These are phyloP conservation scores for Cladosporium sp. DNA, from an alignment of 2,329 filamentous ascomycete genomes.

Conservation along the genomic window DNA sequence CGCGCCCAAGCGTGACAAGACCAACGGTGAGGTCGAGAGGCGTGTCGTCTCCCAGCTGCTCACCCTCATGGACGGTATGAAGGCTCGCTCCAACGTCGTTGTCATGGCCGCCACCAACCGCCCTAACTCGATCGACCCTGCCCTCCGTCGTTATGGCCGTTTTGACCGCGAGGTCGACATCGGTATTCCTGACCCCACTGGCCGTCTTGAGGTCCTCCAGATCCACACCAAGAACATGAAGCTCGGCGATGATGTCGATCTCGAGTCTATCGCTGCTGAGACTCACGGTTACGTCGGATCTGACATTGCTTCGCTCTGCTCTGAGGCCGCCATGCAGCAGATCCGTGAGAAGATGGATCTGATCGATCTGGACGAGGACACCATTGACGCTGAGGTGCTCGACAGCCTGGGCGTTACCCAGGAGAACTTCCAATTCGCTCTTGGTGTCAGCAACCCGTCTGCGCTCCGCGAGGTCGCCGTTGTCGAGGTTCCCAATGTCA, in stretches of 20 bases:
- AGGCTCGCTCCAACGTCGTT: slow-evolving; percentile 95
- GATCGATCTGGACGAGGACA: slow-evolving; percentile 97
- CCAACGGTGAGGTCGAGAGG: slow-evolving; percentile 96
- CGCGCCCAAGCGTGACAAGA: slow-evolving; percentile 99
- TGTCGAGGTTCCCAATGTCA: slow-evolving; percentile 97
- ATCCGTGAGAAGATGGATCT: slow-evolving; percentile 99
- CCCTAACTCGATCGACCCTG: slow-evolving; percentile 97
- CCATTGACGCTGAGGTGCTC: slow-evolving; percentile 95
- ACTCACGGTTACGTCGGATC: slow-evolving; percentile 99
- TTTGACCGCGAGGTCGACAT: slow-evolving; percentile 99
- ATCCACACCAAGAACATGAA: slow-evolving; percentile 99
- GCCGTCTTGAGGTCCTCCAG: slow-evolving; percentile 96
- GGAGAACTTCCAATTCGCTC: slow-evolving; percentile 99
- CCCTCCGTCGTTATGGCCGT: slow-evolving; percentile 93
- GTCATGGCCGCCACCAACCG: slow-evolving; percentile 99
- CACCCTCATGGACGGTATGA: slow-evolving; percentile 99
- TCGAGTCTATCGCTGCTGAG: slow-evolving; percentile 93
- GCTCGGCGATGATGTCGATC: slow-evolving; percentile 89
- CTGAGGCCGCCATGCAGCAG: slow-evolving; percentile 98
- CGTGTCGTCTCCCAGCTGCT: slow-evolving; percentile 95
- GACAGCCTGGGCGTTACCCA: slow-evolving; percentile 98
- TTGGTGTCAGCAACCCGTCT: slow-evolving; percentile 96
- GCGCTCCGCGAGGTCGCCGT: slow-evolving; percentile 97
- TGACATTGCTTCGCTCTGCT: slow-evolving; percentile 95
- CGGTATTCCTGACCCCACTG: slow-evolving; percentile 93